Evolutionary conservation across 805 yeast species (phyloP), one percentile per base, ranked within the genome.

Genomic region (Metschnikowia noctiluminum): DNA sequence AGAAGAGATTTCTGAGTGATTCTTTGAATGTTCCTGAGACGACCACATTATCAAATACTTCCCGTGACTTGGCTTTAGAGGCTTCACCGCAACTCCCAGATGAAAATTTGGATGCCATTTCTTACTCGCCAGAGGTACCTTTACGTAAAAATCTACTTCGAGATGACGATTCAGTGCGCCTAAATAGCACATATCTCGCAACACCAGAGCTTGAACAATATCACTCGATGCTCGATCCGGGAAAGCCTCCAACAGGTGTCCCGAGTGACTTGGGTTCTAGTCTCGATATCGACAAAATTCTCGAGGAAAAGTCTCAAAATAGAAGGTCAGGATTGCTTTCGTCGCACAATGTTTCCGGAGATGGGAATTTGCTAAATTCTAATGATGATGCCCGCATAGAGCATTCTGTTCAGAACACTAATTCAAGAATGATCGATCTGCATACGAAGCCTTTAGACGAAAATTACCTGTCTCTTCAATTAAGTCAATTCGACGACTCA

Each of bases 211-310:
- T 57, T 32, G 53, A 44, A 7, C 49, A 42, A 30, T 57, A 50
- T 40, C 44, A 53, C 37, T 54, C 56, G 15, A 43, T 48, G 52
- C 59, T 57, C 14, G 59, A 57, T 28, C 60, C 59, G 1, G 59
- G 58, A 3, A 52, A 55, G 39, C 58, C 56, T 35, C 27, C 26
- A 3, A 13, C 37, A 15, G 52, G 40, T 11, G 21, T 26, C 12
- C 31, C 41, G 13, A 32, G 42, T 7, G 51, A 14, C 12, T n/a
- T 28, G 15, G 35, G 35, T 6, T 30, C 42, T 13, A 27, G 41
- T 10, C 40, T 52, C 13, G 62, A 61, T 40, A 43, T 61, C 26
- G 61, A 60, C 15, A 45, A 52, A 15, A 42, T 58, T n/a, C 52
- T 64, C 30, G 57, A 57, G 9, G 38, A 48, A 44, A 41, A 38